phyloP scores from a whole-genome alignment of 2,329 filamentous ascomycete species.

The Coleophoma eucalyptorum region DNA sequence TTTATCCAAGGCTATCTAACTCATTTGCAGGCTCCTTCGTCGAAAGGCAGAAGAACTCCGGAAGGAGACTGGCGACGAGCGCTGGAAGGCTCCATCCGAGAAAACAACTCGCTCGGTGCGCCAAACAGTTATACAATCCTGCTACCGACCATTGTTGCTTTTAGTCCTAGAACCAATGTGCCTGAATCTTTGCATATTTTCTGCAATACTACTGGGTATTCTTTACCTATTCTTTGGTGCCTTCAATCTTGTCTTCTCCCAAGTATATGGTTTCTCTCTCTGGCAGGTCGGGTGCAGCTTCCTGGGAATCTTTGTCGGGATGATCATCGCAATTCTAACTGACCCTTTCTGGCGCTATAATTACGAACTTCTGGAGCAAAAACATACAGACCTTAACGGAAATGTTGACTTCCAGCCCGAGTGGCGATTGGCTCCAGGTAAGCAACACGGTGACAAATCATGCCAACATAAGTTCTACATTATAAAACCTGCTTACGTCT shows the following conservation, averaged over 20 bases:
- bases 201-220: slow-evolving; percentile 76
- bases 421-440: slow-evolving; percentile 63
- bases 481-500: too few species aligned
- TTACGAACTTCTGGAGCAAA: slow-evolving; percentile 49
- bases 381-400: slow-evolving; percentile 35
- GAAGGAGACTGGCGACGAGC: slow-evolving; percentile 3
- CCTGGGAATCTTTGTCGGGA: slow-evolving; percentile 63
- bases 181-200: slow-evolving; percentile 73
- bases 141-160: slow-evolving; percentile 69
- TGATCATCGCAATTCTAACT: slow-evolving; percentile 53
- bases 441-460: too few species aligned
- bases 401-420: slow-evolving; percentile 64
- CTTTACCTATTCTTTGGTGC: slow-evolving; percentile 88
- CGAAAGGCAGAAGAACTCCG: slow-evolving; percentile 7
- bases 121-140: slow-evolving; percentile 32
- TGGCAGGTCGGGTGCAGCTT: slow-evolving; percentile 79
- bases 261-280: slow-evolving; percentile 68
- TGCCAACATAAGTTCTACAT: too few species aligned
- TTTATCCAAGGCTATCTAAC: too few species aligned
- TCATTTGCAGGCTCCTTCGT: slow-evolving; percentile 1
- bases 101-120: background rate
- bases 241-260: slow-evolving; percentile 73
- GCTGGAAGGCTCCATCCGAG: slow-evolving; percentile 8
- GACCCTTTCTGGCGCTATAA: slow-evolving; percentile 62
- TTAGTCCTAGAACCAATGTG: slow-evolving; percentile 81